phyloP scores from a whole-genome alignment of 2,329 filamentous ascomycete species.

The Chaetomium olivaceum region DNA sequence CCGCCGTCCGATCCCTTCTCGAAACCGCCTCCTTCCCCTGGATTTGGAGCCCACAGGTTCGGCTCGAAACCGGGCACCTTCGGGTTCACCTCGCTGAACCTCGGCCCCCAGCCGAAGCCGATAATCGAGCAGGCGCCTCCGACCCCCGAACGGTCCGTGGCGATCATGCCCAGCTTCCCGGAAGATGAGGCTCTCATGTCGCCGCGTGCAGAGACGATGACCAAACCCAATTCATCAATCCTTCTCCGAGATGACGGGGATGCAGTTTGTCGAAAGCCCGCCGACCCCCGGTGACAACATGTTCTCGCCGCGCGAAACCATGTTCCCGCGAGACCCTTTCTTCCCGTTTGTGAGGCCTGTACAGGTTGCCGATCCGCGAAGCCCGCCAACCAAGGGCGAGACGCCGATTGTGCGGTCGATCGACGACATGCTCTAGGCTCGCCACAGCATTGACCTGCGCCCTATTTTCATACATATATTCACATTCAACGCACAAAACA shows the following conservation, averaged over 20 bases:
- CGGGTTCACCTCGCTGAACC: slow-evolving; percentile 33
- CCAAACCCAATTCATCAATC: slow-evolving; percentile 63
- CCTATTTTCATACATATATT: neutral
- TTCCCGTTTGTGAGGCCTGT: slow-evolving; percentile 53
- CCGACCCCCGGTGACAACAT: slow-evolving; percentile 54
- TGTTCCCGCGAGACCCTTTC: slow-evolving; percentile 57
- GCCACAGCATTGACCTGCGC: slow-evolving; percentile 23
- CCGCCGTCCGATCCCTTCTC: slow-evolving; percentile 35
- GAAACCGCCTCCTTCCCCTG: slow-evolving; percentile 35
- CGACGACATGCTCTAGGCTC: slow-evolving; percentile 62
- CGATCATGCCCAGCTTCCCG: slow-evolving; percentile 40
- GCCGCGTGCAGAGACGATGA: slow-evolving; percentile 72
- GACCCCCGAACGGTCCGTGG: slow-evolving; percentile 40
- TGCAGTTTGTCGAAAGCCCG: slow-evolving; percentile 55
- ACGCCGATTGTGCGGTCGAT: slow-evolving; percentile 76
- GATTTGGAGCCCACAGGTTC: slow-evolving; percentile 42
- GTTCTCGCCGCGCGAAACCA: slow-evolving; percentile 54
- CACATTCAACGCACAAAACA: neutral
- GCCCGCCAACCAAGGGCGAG: slow-evolving; percentile 72
- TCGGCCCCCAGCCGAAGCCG: slow-evolving; percentile 24
- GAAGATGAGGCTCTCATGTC: slow-evolving; percentile 64
- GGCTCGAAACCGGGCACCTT: slow-evolving; percentile 34
- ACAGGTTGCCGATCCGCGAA: slow-evolving; percentile 65
- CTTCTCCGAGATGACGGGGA: slow-evolving; percentile 45
- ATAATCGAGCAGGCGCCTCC: slow-evolving; percentile 17